Conservation (phyloP, 2,329 filamentous ascomycete species). For the Thermomyces lanuginosus region DNA sequence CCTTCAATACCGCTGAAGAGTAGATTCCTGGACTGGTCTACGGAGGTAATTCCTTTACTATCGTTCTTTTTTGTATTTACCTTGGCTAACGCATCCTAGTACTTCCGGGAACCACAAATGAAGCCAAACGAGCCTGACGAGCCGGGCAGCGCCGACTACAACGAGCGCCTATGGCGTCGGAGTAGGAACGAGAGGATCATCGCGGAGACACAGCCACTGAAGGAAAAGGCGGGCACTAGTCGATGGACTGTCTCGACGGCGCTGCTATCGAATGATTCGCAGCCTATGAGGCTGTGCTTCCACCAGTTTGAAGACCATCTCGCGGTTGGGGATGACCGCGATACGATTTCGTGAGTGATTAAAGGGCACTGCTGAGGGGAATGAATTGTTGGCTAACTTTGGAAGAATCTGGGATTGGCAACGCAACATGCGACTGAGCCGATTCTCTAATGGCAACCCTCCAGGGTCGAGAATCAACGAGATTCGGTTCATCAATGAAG, state of each 20-base stretch:
- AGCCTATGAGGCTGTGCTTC: constrained; percentile 85
- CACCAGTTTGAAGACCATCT: constrained; percentile 97
- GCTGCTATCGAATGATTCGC: constrained; percentile 75
- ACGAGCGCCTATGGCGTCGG: constrained; percentile 80
- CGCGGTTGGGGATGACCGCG: constrained; percentile 80
- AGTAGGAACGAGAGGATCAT: constrained; percentile 88
- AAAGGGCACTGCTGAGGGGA: background rate
- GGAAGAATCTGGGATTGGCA: constrained; percentile 80
- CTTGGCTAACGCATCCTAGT: constrained; percentile 29
- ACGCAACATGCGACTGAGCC: constrained; percentile 53
- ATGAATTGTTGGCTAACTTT: constrained; percentile 4
- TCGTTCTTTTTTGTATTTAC: constrained; percentile 6
- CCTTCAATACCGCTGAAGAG: constrained; percentile 62
- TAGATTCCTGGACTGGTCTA: constrained; percentile 84
- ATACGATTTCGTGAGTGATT: constrained; percentile 50
- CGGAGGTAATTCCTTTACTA: constrained; percentile 40
- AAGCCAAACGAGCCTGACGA: constrained; percentile 90
- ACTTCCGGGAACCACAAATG: constrained; percentile 98
- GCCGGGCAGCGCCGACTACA: constrained; percentile 90
- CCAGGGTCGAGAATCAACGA: constrained; percentile 83
- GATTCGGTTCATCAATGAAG: constrained; percentile 94
- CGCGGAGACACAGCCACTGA: constrained; percentile 80
- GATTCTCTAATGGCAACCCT: constrained; percentile 91
- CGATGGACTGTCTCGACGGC: constrained; percentile 73
- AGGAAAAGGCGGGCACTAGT: constrained; percentile 68